Percentiles rank a stretch among this genome's conserved stretches.
These are phyloP conservation scores for Hypoxylon sp. DNA, from an alignment of 2,329 filamentous ascomycete species.

Conservation along the genomic window DNA sequence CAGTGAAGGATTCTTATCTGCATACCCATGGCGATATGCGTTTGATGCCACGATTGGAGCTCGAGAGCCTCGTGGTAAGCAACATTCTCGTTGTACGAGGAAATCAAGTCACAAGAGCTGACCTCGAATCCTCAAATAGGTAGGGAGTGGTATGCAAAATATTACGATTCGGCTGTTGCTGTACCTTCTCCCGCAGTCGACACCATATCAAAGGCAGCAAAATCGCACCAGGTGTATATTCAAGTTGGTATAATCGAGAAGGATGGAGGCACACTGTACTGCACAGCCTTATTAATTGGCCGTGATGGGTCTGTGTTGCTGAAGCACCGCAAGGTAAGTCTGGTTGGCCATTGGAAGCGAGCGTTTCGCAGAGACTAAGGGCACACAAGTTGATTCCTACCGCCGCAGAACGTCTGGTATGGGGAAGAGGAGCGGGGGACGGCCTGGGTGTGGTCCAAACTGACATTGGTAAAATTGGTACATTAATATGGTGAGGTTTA, in stretches of 20 bases:
- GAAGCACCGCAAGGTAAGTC: constrained; percentile 58
- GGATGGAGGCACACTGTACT: constrained; percentile 60
- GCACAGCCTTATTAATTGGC: constrained; percentile 57
- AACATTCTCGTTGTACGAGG: constrained; percentile 9
- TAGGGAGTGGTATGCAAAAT: constrained; percentile 60
- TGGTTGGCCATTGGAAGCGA: constrained; percentile 1
- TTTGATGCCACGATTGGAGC: constrained; percentile 61
- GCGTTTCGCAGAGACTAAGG: constrained; percentile 18
- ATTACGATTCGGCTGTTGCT: constrained; percentile 58
- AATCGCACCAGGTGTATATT: constrained; percentile 55
- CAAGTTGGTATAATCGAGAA: constrained; percentile 61
- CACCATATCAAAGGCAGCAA: constrained; percentile 54
- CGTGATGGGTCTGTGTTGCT: constrained; percentile 56
- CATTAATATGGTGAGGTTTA: constrained; percentile 57
- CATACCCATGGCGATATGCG: constrained; percentile 61
- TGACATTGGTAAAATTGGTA: constrained; percentile 59
- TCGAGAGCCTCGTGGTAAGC: constrained; percentile 57
- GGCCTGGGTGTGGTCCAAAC: constrained; percentile 58
- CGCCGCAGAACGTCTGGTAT: constrained; percentile 59
- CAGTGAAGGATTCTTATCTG: constrained; percentile 60
- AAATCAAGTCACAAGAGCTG: constrained; percentile 20
- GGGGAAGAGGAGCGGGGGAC: constrained; percentile 63
- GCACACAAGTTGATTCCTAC: constrained; percentile 57
- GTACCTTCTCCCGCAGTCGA: constrained; percentile 58
- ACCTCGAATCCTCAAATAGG: constrained; percentile 48